Evolutionary conservation across 176 grass and related monocot genomes (phyloP).

Genomic region (Triticum timopheevii): DNA sequence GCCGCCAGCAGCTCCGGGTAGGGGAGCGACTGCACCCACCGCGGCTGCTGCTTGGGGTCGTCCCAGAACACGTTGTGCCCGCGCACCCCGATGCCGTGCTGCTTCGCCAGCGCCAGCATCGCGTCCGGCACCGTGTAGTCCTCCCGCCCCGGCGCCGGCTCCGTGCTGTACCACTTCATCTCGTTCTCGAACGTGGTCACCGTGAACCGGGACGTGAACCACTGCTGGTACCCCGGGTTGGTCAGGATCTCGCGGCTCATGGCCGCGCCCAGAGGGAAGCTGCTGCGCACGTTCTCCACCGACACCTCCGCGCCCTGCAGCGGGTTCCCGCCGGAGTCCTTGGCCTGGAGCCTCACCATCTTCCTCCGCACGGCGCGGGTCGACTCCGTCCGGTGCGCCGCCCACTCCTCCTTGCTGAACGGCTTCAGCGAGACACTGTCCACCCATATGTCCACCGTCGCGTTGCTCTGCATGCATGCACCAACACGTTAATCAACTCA

Average conservation of each 20-base stretch:
- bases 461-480: constrained; percentile 43
- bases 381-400: constrained; percentile 51
- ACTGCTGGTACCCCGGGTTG: constrained; percentile 50
- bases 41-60: constrained; percentile 34
- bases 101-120: constrained; percentile 51
- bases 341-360: constrained; percentile 47
- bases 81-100: constrained; percentile 33
- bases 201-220: constrained; percentile 64
- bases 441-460: constrained; percentile 63
- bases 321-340: constrained; percentile 45
- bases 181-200: constrained; percentile 83
- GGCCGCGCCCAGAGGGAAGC: constrained; percentile 67
- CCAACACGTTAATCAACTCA: not conserved
- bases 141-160: constrained; percentile 32
- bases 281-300: constrained; percentile 27
- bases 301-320: constrained; percentile 46
- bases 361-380: constrained; percentile 24
- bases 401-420: constrained; percentile 72
- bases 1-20: constrained; percentile 33
- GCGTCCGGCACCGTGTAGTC: constrained; percentile 54
- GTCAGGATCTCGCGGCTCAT: constrained; percentile 50
- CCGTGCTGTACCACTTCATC: constrained; percentile 80
- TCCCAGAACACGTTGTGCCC: constrained; percentile 79
- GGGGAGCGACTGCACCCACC: constrained; percentile 14
- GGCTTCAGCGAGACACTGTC: constrained; percentile 79